These are phyloP conservation scores for Nigrospora osmanthi DNA, from an alignment of 2,329 filamentous ascomycete species.

Conservation along the genomic window DNA sequence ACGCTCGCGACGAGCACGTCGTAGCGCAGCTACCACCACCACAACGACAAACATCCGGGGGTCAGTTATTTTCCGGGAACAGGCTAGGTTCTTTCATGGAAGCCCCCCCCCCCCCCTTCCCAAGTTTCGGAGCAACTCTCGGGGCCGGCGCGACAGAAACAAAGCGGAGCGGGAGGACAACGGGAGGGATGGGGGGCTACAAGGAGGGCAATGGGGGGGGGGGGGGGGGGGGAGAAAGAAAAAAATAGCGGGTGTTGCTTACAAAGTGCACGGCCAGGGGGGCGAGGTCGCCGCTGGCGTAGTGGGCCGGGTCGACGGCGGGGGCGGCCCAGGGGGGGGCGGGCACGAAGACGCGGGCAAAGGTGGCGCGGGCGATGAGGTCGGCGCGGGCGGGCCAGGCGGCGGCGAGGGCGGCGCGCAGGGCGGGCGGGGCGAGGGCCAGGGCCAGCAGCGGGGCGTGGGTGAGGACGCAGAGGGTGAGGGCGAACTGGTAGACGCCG, in stretches of 20 bases:
- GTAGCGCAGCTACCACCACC: too few relatives aligned
- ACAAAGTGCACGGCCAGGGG: conserved; percentile 14
- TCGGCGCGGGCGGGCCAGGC: conserved; percentile 10
- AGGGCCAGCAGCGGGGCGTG: conserved; percentile 16
- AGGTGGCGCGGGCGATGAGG: conserved; percentile 13
- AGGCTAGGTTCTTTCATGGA: too few relatives aligned
- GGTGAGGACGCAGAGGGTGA: conserved; percentile 12
- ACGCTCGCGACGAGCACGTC: conserved; percentile 17
- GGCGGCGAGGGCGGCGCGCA: conserved; percentile 11
- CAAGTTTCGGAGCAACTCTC: too few relatives aligned
- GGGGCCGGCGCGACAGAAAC: too few relatives aligned
- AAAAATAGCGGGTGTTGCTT: too few relatives aligned
- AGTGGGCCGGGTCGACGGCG: conserved; percentile 7
- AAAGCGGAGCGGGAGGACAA: too few relatives aligned
- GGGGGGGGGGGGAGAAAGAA: too few relatives aligned
- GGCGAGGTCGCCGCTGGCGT: conserved; percentile 14
- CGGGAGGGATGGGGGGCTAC: too few relatives aligned
- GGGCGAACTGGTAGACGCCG: conserved; percentile 19
- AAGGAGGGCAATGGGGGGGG: too few relatives aligned
- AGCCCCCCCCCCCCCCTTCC: too few relatives aligned
- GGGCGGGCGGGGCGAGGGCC: conserved; percentile 10
- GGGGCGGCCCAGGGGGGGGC: conserved; percentile 8
- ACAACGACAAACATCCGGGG: too few relatives aligned
- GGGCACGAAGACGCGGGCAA: conserved; percentile 16
- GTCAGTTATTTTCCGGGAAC: too few relatives aligned